Evolutionary conservation across 805 yeast genomes (phyloP).

Genomic region (Wickerhamiella kurtzmanii): DNA sequence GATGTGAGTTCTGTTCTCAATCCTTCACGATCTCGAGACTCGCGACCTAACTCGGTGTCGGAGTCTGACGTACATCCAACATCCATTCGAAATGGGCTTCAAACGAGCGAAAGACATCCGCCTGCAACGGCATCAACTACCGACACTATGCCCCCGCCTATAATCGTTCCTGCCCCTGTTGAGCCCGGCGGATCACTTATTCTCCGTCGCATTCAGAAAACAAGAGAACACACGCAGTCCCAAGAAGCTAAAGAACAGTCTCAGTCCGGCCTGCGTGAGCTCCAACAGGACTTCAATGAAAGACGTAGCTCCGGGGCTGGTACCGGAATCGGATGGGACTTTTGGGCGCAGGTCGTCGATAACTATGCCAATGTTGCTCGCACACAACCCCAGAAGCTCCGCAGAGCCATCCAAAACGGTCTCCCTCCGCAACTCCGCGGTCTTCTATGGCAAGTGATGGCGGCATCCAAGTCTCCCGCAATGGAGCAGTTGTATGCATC

Average conservation of each 20-base stretch:
- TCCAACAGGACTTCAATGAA: slow-evolving; percentile 23
- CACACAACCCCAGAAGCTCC: slow-evolving; percentile 45
- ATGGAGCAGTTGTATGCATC: slow-evolving; percentile 46
- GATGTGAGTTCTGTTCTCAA: neutral
- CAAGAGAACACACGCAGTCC: slow-evolving; percentile 7
- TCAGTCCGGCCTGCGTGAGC: slow-evolving; percentile 30
- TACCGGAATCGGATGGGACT: slow-evolving; percentile 33
- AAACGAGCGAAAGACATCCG: no score
- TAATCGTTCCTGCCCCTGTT: neutral
- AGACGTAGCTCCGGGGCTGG: slow-evolving; percentile 1
- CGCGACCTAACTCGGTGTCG: neutral
- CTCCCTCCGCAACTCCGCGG: slow-evolving; percentile 80
- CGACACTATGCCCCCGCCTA: neutral
- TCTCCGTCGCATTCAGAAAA: slow-evolving; percentile 18
- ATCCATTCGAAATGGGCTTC: neutral
- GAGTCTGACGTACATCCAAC: neutral
- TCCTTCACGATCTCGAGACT: neutral
- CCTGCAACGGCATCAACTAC: no score
- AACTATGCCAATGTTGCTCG: slow-evolving; percentile 59
- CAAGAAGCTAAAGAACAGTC: slow-evolving; percentile 39
- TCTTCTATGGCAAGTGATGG: slow-evolving; percentile 80
- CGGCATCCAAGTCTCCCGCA: slow-evolving; percentile 57
- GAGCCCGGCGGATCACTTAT: slow-evolving; percentile 7
- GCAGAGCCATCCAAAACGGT: slow-evolving; percentile 53
- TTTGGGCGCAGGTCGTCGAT: slow-evolving; percentile 74